These are phyloP conservation scores for Dictyostelium brefeldianum DNA, from an alignment of 78 protist genomes.

Conservation along the genomic window DNA sequence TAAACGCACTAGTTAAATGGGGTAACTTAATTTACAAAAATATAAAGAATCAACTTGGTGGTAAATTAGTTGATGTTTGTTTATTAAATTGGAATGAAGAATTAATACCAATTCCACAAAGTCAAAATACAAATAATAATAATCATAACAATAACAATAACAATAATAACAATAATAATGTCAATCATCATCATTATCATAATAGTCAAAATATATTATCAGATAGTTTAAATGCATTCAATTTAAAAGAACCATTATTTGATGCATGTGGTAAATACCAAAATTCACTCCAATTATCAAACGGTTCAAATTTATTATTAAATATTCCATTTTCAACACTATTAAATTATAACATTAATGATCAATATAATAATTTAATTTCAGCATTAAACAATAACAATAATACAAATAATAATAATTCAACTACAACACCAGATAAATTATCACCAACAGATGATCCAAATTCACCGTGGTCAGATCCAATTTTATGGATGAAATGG, in stretches of 20 bases:
- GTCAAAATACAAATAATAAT: neutral
- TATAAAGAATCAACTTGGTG: slow-evolving; percentile 47
- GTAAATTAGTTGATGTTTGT: slow-evolving; percentile 58
- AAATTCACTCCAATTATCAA: slow-evolving; percentile 50
- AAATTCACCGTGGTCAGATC: slow-evolving; percentile 60
- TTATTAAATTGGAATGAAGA: slow-evolving; percentile 73
- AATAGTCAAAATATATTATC: slow-evolving; percentile 15
- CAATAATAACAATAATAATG: neutral
- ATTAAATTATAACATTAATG: slow-evolving; percentile 25
- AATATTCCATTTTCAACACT: slow-evolving; percentile 31
- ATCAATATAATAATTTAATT: neutral
- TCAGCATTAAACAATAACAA: neutral
- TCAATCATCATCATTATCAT: neutral
- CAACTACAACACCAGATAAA: neutral
- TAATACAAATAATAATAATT: neutral
- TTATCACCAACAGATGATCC: slow-evolving; percentile 43
- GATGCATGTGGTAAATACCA: slow-evolving; percentile 69
- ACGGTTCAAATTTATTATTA: slow-evolving; percentile 14
- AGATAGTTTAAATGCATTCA: slow-evolving; percentile 21
- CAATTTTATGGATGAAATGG: slow-evolving; percentile 66
- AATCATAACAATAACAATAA: neutral
- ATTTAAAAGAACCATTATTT: slow-evolving; percentile 59
- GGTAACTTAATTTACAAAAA: slow-evolving; percentile 50
- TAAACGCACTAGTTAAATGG: slow-evolving; percentile 56
- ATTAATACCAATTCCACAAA: slow-evolving; percentile 31